A percentile compares a stretch with the other conserved stretches of the same genome.
Evolutionary conservation across 1,139 yeast species (phyloP).

Genomic region (Suhomyces bolitotheri): DNA sequence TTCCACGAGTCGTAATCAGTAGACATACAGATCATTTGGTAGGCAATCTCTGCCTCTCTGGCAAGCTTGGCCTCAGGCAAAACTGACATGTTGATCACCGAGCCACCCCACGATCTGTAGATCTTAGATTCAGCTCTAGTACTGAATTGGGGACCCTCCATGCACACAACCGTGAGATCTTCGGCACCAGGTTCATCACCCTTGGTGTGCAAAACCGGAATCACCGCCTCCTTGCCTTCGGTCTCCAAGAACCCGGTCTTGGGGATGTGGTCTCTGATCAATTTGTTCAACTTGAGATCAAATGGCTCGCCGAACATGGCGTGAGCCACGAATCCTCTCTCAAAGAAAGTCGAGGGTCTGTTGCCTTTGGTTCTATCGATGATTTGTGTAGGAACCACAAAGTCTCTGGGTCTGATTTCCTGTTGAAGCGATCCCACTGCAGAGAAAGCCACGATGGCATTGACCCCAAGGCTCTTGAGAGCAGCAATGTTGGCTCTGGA

Average conservation of each 20-base stretch:
- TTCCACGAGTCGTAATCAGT: constrained; percentile 99
- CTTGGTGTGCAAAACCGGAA: constrained; percentile 58
- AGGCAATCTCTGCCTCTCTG: constrained; percentile 93
- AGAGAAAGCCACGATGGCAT: constrained; percentile 85
- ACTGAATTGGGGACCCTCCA: constrained; percentile 99
- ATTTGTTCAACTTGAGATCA: constrained; percentile 66
- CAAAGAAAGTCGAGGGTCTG: constrained; percentile 87
- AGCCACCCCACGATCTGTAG: constrained; percentile 89
- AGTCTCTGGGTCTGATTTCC: constrained; percentile 89
- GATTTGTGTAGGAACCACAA: constrained; percentile 91
- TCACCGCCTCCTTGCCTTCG: constrained; percentile 29
- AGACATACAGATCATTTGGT: constrained; percentile 98
- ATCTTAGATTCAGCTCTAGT: constrained; percentile 95
- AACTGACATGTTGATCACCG: constrained; percentile 94
- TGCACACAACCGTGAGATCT: constrained; percentile 85
- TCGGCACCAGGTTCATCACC: constrained; percentile 49
- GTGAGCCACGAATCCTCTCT: constrained; percentile 91
- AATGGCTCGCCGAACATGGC: constrained; percentile 98
- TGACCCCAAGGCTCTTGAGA: constrained; percentile 80
- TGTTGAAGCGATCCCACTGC: constrained; percentile 95
- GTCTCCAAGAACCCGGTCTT: constrained; percentile 55
- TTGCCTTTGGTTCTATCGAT: constrained; percentile 97
- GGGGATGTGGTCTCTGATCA: constrained; percentile 61
- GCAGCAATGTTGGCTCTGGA: constrained; percentile 95
- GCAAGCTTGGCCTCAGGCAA: constrained; percentile 96